Conservation (phyloP, 2,329 filamentous ascomycete genomes). For the Raffaelea ambrosiae region DNA sequence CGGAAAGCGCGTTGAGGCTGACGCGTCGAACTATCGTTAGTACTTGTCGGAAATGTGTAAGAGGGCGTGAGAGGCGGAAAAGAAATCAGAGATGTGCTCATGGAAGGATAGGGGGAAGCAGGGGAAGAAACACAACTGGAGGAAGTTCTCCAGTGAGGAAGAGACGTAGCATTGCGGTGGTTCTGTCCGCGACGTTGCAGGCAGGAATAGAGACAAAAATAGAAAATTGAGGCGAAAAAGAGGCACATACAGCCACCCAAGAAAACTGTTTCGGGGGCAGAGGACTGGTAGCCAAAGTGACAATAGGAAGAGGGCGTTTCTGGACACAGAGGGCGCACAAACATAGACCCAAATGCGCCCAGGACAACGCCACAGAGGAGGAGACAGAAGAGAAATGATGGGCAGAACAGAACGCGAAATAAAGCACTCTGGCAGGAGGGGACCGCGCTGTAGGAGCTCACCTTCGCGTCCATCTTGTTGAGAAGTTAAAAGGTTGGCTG, state of each 20-base stretch:
- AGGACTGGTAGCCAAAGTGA: too few relatives aligned
- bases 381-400: background rate
- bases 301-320: background rate
- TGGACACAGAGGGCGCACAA: background rate
- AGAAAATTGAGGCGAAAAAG: too few relatives aligned
- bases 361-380: background rate
- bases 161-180: too few relatives aligned
- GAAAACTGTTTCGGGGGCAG: too few relatives aligned
- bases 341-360: background rate
- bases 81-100: background rate
- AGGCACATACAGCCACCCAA: too few relatives aligned
- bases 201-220: too few relatives aligned
- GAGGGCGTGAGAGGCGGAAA: background rate
- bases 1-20: constrained; percentile 63
- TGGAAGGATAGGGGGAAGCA: background rate
- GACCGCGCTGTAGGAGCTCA: background rate
- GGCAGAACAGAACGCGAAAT: background rate
- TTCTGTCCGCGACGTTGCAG: too few relatives aligned
- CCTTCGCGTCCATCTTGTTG: constrained; percentile 5
- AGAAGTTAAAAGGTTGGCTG: background rate
- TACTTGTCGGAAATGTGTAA: background rate
- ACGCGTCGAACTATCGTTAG: constrained; percentile 7
- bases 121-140: background rate
- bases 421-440: background rate
- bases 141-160: too few relatives aligned